Evolutionary conservation across 2,329 filamentous ascomycete species (phyloP).

Genomic region (Xylariales sp.): DNA sequence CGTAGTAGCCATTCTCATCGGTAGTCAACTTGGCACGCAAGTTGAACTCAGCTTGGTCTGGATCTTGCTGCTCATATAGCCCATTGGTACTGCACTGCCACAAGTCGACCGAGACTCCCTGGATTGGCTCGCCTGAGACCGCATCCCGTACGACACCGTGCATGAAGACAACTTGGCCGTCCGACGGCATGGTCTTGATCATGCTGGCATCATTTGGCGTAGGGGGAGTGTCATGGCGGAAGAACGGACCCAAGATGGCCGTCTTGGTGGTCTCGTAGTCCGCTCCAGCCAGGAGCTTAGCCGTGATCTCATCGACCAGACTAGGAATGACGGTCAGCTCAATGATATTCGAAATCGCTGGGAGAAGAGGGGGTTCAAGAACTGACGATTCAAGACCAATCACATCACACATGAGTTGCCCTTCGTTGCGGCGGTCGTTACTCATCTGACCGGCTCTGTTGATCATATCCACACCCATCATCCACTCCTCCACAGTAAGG

Average conservation of each 20-base stretch:
- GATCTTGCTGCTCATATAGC: slow-evolving; percentile 7
- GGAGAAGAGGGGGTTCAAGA: not conserved
- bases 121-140: slow-evolving; percentile 47
- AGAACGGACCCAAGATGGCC: slow-evolving; percentile 52
- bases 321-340: slow-evolving; percentile 5
- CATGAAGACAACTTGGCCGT: slow-evolving; percentile 46
- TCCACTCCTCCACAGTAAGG: slow-evolving; percentile 60
- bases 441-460: slow-evolving; percentile 59
- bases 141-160: slow-evolving; percentile 38
- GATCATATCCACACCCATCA: slow-evolving; percentile 50
- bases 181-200: slow-evolving; percentile 31
- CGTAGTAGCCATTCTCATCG: slow-evolving; percentile 1
- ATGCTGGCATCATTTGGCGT: slow-evolving; percentile 55
- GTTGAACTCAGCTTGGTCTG: slow-evolving; percentile 2
- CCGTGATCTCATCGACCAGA: slow-evolving; percentile 61
- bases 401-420: slow-evolving; percentile 58
- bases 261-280: slow-evolving; percentile 40
- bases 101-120: slow-evolving; percentile 53
- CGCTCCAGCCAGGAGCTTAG: slow-evolving; percentile 40
- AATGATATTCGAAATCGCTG: not conserved
- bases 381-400: slow-evolving; percentile 51
- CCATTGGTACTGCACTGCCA: slow-evolving; percentile 59
- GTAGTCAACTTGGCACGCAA: slow-evolving; percentile 5
- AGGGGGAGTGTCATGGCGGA: slow-evolving; percentile 55
- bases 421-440: slow-evolving; percentile 56